Evolutionary conservation across 768 basidiomycete species (phyloP), one percentile per base, ranked within the genome.

Genomic region (Panus rudis): DNA sequence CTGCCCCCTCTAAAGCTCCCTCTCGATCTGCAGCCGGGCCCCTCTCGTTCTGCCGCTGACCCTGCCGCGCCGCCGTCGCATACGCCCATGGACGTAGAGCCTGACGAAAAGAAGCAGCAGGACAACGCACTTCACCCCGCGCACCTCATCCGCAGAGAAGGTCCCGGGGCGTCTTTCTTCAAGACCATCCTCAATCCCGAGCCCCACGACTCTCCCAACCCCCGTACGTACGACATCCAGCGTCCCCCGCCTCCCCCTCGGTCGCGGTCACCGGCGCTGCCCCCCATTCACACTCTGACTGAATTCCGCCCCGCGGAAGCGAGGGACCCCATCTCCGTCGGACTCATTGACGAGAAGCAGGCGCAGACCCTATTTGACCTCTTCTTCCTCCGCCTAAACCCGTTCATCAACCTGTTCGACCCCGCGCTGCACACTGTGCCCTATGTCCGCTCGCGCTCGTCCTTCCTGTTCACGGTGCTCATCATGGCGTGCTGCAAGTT

Each of bases 351-450:
- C 41, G 84, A 87, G 52, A 70, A 71, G 28, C 79, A 84, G 45
- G 86, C 84, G 34, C 73, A 74, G 53, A 70, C 77, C 37, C 68
- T 90, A 34, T 89, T 91, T 49, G 86, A 90, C 59, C 66, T 77
- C 48, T 73, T 92, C 58, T 90, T 85, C 65, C 58, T 86, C 42
- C 84, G 88, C 46, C 73, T 92, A 41, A 92, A 92, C 59, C 87
- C 90, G 11, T 90, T 92, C 61, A 80, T 92, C 64, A 87, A 85
- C 58, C 70, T 92, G 24, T 90, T 93, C 58, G 91, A 92, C 65
- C 86, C 90, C 27, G 68, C 76, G n/a, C 66, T 93, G 26, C 92
- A 94, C 60, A 81, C 91, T 0, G 72, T 82, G 39, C 55, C 69
- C 26, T 92, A 91, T 60, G 80, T 92, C 54, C 87, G 92, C 54